These are phyloP conservation scores for Metschnikowia sp. DNA, from an alignment of 805 yeast genomes.

Conservation along the genomic window DNA sequence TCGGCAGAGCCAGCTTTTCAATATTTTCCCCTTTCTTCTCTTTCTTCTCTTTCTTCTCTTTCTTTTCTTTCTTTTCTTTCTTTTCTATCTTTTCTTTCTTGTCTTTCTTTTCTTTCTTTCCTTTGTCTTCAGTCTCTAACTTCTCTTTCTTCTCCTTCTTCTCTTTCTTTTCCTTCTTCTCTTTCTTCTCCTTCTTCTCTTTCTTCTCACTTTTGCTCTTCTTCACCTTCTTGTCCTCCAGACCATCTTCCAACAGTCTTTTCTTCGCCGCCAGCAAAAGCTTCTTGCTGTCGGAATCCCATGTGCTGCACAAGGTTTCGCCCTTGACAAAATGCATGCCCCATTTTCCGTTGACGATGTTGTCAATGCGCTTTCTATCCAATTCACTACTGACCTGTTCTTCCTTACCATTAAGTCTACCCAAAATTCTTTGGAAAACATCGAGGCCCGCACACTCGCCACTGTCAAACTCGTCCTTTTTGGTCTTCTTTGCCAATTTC, in stretches of 20 bases:
- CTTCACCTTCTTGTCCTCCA: slow-evolving; percentile 17
- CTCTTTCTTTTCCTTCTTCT: slow-evolving; percentile 11
- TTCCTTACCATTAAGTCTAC: slow-evolving; percentile 84
- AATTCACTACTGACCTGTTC: slow-evolving; percentile 60
- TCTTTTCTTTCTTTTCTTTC: slow-evolving; percentile 25
- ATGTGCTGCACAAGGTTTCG: slow-evolving; percentile 76
- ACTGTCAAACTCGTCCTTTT: slow-evolving; percentile 66
- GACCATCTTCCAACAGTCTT: slow-evolving; percentile 23
- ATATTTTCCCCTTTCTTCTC: slow-evolving; percentile 19
- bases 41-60: slow-evolving; percentile 22
- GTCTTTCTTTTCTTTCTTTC: slow-evolving; percentile 17
- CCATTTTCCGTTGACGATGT: slow-evolving; percentile 79
- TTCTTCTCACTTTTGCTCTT: slow-evolving; percentile 4
- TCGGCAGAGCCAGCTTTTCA: slow-evolving; percentile 21
- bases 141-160: slow-evolving; percentile 18
- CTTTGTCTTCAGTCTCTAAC: slow-evolving; percentile 22
- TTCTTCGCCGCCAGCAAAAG: slow-evolving; percentile 17
- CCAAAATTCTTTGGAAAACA: slow-evolving; percentile 86
- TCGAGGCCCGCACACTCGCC: slow-evolving; percentile 90
- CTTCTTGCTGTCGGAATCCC: slow-evolving; percentile 57
- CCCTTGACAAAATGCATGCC: slow-evolving; percentile 87
- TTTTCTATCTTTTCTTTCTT: slow-evolving; percentile 19
- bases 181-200: slow-evolving; percentile 5
- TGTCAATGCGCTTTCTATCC: slow-evolving; percentile 64
- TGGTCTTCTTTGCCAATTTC: slow-evolving; percentile 54